Conservation (phyloP, 805 yeast species). For the Barnettozyma pratensis region DNA sequence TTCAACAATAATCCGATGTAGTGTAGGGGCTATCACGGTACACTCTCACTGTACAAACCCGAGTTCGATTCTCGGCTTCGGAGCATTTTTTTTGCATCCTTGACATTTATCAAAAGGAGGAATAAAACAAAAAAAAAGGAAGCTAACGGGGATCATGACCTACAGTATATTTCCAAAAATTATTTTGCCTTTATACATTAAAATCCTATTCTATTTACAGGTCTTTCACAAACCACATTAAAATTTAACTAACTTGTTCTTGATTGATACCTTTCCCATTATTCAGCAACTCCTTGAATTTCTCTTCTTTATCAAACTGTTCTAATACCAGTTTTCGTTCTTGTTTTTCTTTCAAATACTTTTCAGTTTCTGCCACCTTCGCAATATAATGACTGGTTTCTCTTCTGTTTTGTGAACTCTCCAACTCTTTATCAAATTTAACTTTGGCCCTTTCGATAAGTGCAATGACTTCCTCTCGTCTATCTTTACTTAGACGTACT, state of each 20-base stretch:
- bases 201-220: neutral
- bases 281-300: neutral
- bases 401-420: constrained; percentile 1
- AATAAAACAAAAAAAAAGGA: too few relatives aligned
- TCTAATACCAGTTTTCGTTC: constrained; percentile 11
- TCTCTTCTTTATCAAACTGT: constrained; percentile 5
- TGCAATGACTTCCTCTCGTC: constrained; percentile 13
- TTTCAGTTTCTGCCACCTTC: constrained; percentile 11
- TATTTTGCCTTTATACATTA: neutral
- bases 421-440: constrained; percentile 11
- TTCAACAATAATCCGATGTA: constrained; percentile 23
- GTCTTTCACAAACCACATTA: neutral
- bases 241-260: neutral
- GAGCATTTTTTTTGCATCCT: constrained; percentile 14
- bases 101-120: too few relatives aligned
- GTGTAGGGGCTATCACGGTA: constrained; percentile 31
- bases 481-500: constrained; percentile 15
- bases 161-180: too few relatives aligned
- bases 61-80: constrained; percentile 32
- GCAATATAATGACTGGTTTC: constrained; percentile 7
- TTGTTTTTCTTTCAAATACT: constrained; percentile 13
- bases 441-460: constrained; percentile 9
- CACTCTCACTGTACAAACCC: constrained; percentile 31
- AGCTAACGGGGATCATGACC: too few relatives aligned
- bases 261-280: constrained; percentile 1